These are phyloP conservation scores for Tetradesmus obliquus DNA, from an alignment of 139 green algal species.

Conservation along the genomic window DNA sequence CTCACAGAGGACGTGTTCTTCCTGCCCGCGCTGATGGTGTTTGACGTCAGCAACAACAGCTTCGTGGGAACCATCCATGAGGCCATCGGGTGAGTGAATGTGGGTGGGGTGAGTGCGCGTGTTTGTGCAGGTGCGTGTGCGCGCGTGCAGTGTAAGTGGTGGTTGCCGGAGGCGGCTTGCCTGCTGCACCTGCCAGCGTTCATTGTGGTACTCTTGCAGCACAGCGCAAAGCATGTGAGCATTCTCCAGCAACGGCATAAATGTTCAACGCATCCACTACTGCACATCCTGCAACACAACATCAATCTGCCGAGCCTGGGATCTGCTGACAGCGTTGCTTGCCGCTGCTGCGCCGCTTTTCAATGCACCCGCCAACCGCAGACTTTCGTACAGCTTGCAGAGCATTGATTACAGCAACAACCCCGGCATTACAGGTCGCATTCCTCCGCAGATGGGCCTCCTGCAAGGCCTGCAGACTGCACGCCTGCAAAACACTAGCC, in stretches of 20 bases:
- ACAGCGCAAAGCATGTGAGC: not conserved
- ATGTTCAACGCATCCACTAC: no score
- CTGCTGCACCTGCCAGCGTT: no score
- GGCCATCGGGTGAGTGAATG: slow-evolving; percentile 18
- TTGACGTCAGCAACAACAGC: slow-evolving; percentile 40
- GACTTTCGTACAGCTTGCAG: not conserved
- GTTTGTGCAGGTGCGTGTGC: no score
- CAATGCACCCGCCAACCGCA: not conserved
- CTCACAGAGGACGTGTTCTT: slow-evolving; percentile 36
- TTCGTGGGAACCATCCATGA: slow-evolving; percentile 21
- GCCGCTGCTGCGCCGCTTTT: not conserved
- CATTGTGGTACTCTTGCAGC: not conserved
- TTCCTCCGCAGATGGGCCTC: slow-evolving; percentile 21
- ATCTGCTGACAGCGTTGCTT: not conserved
- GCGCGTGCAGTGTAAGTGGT: no score
- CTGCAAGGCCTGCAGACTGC: not conserved
- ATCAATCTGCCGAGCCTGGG: no score
- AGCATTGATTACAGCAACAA: slow-evolving; percentile 35
- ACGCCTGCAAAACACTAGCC: not conserved
- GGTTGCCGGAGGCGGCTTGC: no score
- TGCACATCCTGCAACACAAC: no score
- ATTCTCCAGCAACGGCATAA: no score
- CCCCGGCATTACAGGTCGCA: slow-evolving; percentile 9
- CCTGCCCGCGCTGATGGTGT: not conserved
- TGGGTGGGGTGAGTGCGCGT: not conserved